Evolutionary conservation across 116 monocot genomes (phyloP).

Genomic region (Iris pallida): DNA sequence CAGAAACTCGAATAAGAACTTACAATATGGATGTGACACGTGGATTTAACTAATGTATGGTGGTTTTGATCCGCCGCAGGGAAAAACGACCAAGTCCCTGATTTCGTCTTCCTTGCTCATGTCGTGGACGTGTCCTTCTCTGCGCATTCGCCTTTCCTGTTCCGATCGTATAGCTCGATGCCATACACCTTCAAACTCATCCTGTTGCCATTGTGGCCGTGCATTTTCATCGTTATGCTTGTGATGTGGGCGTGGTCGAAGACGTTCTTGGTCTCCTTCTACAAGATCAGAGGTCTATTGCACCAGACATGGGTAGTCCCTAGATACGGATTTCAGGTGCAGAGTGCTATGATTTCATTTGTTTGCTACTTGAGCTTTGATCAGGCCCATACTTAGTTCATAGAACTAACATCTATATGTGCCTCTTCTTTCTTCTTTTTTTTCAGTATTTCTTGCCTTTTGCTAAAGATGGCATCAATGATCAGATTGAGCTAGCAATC

Average conservation of each 20-base stretch:
- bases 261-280: constrained; percentile 66
- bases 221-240: constrained; percentile 50
- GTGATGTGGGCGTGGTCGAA: constrained; percentile 79
- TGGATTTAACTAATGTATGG: too few species aligned
- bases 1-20: too few species aligned
- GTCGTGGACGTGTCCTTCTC: constrained; percentile 54
- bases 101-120: constrained; percentile 72
- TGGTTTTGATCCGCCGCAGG: constrained; percentile 12
- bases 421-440: not conserved
- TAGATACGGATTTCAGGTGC: constrained; percentile 62
- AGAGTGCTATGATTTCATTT: not conserved
- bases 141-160: constrained; percentile 38
- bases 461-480: constrained; percentile 69
- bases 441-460: constrained; percentile 73
- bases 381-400: too few species aligned
- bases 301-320: constrained; percentile 68
- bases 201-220: constrained; percentile 36
- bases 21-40: too few species aligned
- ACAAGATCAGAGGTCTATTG: constrained; percentile 55
- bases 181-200: constrained; percentile 26
- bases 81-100: constrained; percentile 40
- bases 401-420: not conserved
- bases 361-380: too few species aligned
- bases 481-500: constrained; percentile 80
- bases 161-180: constrained; percentile 39